Evolutionary conservation across 2,329 filamentous ascomycete species (phyloP), one percentile per base, ranked within the genome.

Genomic region (Colletotrichum spinosum): DNA sequence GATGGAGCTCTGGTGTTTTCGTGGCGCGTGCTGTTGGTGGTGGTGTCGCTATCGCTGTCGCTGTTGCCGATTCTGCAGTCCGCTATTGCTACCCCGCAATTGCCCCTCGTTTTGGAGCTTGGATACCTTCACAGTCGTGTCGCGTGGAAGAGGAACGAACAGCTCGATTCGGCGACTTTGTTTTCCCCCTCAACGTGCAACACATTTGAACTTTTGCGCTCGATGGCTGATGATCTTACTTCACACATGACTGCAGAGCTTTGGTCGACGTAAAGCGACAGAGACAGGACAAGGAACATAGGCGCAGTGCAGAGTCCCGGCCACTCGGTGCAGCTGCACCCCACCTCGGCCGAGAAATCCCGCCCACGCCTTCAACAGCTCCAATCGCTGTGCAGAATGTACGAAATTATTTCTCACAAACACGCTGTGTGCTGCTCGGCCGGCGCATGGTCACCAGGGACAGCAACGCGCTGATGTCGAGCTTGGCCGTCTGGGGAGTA

Each of bases 1-100:
- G 64, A 67, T 64, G 60, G 60, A 64, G 49, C 65, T 67, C 50
- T 67, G 61, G 65, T 60, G 55, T 51, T 67, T 59, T 51, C 48
- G 46, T 53, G 54, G 62, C 62, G 62, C 48, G 55, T 63, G 55
- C 56, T 53, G 17, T 13, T 58, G 53, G 41, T 35, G 45, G 55
- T 37, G 37, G 44, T 45, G 53, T 25, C 12, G 6, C 13, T 8
- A 42, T n/a, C 38, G 25, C 4, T 25, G 25, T 25, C 25, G 25
- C 17, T 17, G 17, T 17, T 17, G 17, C 17, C 17, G 17, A 17
- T 17, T 17, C 17, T 17, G 17, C 25, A 25, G 25, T 25, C 25
- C 25, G 34, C 44, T 17, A 13, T 41, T 49, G 41, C 13, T 57
- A 68, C 66, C 66, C 66, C 66, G 66, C 66, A 68, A 58, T 63